Evolutionary conservation across 352 stramenopile genomes (phyloP).

Genomic region (Globisporangium perplexum): DNA sequence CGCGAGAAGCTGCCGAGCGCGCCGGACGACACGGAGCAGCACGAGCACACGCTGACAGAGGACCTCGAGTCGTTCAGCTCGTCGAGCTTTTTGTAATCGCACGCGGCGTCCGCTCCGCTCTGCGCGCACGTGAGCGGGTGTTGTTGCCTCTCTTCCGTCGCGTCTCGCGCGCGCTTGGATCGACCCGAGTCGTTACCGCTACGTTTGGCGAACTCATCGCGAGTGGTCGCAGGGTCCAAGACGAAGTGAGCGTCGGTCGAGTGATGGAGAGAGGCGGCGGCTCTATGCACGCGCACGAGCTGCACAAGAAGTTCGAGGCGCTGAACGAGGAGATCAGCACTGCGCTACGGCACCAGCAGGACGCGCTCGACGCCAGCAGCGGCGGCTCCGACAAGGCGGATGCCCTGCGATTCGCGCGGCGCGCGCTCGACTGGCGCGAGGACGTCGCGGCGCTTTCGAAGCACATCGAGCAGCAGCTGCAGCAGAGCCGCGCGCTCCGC

Average conservation of each 20-base stretch:
- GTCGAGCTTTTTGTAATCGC: slow-evolving; percentile 38
- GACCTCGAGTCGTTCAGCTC: slow-evolving; percentile 86
- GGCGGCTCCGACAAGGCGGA: slow-evolving; percentile 28
- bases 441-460: slow-evolving; percentile 65
- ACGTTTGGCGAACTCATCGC: too few relatives aligned
- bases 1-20: slow-evolving; percentile 65
- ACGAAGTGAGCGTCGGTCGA: background rate
- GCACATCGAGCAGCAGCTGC: slow-evolving; percentile 68
- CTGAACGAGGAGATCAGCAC: slow-evolving; percentile 64
- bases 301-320: slow-evolving; percentile 70
- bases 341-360: slow-evolving; percentile 47
- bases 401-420: slow-evolving; percentile 41
- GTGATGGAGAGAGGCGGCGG: slow-evolving; percentile 29
- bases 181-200: too few relatives aligned
- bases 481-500: slow-evolving; percentile 59
- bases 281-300: slow-evolving; percentile 45
- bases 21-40: slow-evolving; percentile 58
- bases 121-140: background rate
- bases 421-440: slow-evolving; percentile 61
- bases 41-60: slow-evolving; percentile 70
- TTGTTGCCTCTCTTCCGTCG: background rate
- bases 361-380: slow-evolving; percentile 17
- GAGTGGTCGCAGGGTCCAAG: background rate
- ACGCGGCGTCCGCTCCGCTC: background rate
- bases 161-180: too few relatives aligned